Evolutionary conservation across 2,329 filamentous ascomycete species (phyloP).

Genomic region (Cladosporium sp.): DNA sequence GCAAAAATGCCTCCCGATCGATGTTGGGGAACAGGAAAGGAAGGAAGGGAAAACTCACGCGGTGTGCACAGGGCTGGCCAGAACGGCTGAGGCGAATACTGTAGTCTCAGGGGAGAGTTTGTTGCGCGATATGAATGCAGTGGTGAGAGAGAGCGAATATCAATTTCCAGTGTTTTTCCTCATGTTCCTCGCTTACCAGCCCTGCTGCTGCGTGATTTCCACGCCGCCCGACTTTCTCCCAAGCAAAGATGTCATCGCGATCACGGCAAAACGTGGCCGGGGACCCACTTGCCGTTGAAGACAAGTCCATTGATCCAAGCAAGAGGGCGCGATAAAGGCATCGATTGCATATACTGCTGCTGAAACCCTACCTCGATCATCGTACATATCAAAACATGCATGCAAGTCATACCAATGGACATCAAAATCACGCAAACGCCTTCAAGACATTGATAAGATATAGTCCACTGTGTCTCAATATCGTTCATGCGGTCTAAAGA

Average conservation of each 20-base stretch:
- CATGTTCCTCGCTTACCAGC: background rate
- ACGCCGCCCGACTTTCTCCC: background rate
- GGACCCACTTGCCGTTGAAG: constrained; percentile 8
- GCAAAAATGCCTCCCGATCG: constrained; percentile 9
- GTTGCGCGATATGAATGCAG: background rate
- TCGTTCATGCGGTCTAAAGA: background rate
- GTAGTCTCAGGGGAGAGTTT: background rate
- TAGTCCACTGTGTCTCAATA: background rate
- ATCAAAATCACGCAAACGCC: background rate
- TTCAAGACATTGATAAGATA: background rate
- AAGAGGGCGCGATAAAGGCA: background rate
- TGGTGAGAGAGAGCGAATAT: too few relatives aligned
- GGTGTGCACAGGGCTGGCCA: background rate
- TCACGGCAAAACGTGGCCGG: constrained; percentile 1
- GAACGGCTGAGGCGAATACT: background rate
- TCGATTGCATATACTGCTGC: background rate
- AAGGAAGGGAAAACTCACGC: constrained; percentile 1
- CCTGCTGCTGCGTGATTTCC: constrained; percentile 4
- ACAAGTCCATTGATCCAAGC: background rate
- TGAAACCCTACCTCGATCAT: background rate
- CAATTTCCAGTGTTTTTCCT: background rate
- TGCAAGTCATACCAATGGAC: background rate
- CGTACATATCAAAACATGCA: background rate
- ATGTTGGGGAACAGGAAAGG: background rate
- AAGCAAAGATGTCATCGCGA: background rate